phyloP scores from a whole-genome alignment of 441 rosid species.

The Adansonia rubrostipa region DNA sequence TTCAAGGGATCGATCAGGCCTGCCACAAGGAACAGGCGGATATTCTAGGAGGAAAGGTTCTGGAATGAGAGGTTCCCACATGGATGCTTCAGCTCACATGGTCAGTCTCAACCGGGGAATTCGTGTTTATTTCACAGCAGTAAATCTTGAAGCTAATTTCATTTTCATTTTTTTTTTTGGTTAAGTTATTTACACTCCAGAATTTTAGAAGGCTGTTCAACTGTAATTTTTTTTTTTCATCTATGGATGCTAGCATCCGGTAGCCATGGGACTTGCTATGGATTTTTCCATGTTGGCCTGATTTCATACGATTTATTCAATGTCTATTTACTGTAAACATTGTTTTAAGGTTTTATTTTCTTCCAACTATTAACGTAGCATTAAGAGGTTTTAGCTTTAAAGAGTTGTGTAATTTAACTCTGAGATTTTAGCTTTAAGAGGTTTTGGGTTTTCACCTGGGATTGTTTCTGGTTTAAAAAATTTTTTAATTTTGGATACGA shows the following conservation, averaged over 20 bases:
- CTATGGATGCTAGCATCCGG: neutral
- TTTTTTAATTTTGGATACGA: too few species aligned
- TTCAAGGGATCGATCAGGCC: conserved; percentile 54
- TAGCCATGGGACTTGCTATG: too few species aligned
- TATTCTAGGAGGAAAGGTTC: conserved; percentile 50
- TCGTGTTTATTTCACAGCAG: conserved; percentile 36
- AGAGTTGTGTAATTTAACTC: too few species aligned
- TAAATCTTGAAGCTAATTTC: neutral
- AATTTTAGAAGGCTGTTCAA: neutral
- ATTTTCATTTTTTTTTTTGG: neutral
- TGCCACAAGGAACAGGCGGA: conserved; percentile 51
- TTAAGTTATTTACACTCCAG: neutral
- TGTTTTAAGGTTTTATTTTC: too few species aligned
- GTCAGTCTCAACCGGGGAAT: conserved; percentile 67
- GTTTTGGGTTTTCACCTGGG: too few species aligned
- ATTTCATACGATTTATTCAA: too few species aligned
- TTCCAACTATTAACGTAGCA: too few species aligned
- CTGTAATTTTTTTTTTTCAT: neutral
- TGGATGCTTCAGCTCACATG: conserved; percentile 68
- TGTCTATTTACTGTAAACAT: too few species aligned
- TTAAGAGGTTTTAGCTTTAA: too few species aligned
- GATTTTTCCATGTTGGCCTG: too few species aligned
- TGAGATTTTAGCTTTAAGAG: too few species aligned
- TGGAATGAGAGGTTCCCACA: conserved; percentile 54
- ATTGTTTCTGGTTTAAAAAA: too few species aligned